Conservation (phyloP, 1,139 yeast genomes). For the Zhuliangozyma blackwelliae region DNA sequence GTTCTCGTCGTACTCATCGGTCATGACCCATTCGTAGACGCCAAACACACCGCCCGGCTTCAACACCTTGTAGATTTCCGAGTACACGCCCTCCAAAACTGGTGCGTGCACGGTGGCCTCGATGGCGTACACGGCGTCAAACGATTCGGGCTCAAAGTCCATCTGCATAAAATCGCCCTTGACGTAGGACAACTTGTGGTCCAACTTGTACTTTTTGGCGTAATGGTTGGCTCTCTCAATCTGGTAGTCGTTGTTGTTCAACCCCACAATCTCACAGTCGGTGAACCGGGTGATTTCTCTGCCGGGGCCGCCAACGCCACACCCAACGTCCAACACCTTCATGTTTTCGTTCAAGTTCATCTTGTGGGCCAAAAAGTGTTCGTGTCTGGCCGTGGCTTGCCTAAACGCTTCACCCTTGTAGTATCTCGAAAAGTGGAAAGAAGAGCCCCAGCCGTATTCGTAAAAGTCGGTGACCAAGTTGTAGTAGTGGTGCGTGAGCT, state of each 20-base stretch:
- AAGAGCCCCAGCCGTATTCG: slow-evolving; percentile 99
- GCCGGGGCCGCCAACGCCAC: slow-evolving; percentile 99
- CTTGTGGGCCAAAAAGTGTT: slow-evolving; percentile 87
- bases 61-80: slow-evolving; percentile 90
- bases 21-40: slow-evolving; percentile 99
- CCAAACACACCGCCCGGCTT: slow-evolving; percentile 98
- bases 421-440: slow-evolving; percentile 96
- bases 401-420: slow-evolving; percentile 90
- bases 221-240: slow-evolving; percentile 86
- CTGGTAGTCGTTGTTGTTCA: slow-evolving; percentile 96
- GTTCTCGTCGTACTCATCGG: slow-evolving; percentile 83
- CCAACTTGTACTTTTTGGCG: slow-evolving; percentile 63
- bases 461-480: slow-evolving; percentile 94
- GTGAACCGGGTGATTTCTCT: slow-evolving; percentile 93
- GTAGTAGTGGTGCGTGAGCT: slow-evolving; percentile 91
- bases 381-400: slow-evolving; percentile 97
- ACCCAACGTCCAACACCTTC: slow-evolving; percentile 95
- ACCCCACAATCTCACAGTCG: slow-evolving; percentile 80
- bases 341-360: slow-evolving; percentile 75
- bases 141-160: slow-evolving; percentile 87
- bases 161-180: slow-evolving; percentile 99
- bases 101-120: slow-evolving; percentile 99
- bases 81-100: slow-evolving; percentile 89
- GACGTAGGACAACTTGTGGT: slow-evolving; percentile 74
- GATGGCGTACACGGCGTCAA: slow-evolving; percentile 96